These are phyloP conservation scores for Mycena metata DNA, from an alignment of 768 basidiomycete species.

Conservation along the genomic window DNA sequence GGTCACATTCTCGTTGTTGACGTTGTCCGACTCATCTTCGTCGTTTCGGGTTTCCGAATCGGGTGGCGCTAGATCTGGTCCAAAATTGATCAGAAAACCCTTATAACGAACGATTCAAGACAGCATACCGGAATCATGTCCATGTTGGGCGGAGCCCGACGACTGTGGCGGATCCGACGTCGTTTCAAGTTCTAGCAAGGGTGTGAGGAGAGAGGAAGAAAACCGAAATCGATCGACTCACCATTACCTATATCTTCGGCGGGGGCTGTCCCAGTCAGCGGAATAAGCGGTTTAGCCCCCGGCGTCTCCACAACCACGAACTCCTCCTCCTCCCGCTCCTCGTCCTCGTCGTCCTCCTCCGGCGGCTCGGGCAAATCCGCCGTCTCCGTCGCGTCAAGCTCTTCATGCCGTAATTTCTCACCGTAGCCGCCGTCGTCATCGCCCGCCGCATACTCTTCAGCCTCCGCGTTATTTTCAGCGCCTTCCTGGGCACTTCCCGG, in stretches of 20 bases:
- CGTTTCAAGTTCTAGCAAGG: slow-evolving; percentile 19
- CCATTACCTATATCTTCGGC: slow-evolving; percentile 35
- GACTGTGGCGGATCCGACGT: background rate
- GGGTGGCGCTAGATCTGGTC: slow-evolving; percentile 4
- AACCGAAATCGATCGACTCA: slow-evolving; percentile 4
- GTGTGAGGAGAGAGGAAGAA: background rate
- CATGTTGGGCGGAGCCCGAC: background rate
- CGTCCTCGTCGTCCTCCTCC: slow-evolving; percentile 35
- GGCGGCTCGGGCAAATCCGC: slow-evolving; percentile 24
- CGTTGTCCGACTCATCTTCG: slow-evolving; percentile 47
- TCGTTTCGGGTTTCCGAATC: slow-evolving; percentile 19
- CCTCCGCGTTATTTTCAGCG: slow-evolving; percentile 14
- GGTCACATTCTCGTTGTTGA: slow-evolving; percentile 34
- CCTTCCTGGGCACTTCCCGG: slow-evolving; percentile 20
- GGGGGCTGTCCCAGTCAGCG: slow-evolving; percentile 24
- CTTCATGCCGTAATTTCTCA: slow-evolving; percentile 31
- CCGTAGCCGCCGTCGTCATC: slow-evolving; percentile 27
- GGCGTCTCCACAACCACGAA: slow-evolving; percentile 30
- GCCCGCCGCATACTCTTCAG: slow-evolving; percentile 29
- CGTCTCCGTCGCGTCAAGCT: slow-evolving; percentile 25
- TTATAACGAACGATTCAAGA: background rate
- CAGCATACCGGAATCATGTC: slow-evolving; percentile 18
- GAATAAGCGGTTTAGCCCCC: slow-evolving; percentile 23
- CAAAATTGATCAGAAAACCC: background rate
- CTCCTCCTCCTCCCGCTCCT: slow-evolving; percentile 22